Base-by-base conservation (phyloP, 140 eudicot genomes). In the Bidens hawaiensis region DNA sequence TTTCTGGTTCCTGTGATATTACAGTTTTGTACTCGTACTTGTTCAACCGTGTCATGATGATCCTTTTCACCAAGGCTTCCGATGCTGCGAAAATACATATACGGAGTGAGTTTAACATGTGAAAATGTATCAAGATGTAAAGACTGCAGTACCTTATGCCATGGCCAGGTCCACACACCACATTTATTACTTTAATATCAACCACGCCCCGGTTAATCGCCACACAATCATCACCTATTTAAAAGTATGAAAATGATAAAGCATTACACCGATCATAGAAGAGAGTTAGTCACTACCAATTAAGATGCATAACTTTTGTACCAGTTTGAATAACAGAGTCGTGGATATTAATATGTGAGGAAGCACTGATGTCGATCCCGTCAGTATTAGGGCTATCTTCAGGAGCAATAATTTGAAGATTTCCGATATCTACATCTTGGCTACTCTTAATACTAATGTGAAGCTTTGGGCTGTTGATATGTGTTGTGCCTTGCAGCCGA, bases 111-210 rank as follows among this genome's bases (percentile, higher is more conserved):
- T 38, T 17, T 21, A 15, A 6, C 31, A 13, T 9, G 4, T 34
- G 46, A 16, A n/a, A 40, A n/a, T 43, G 7, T 63, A 49, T 38
- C 40, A 43, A 25, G 5, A 12, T 34, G 11, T 5, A 51, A 26
- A 38, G 15, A 72, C 1, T 24, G 11, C 28, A 2, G 1, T 72
- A 64, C 78, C 78, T 74, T 65, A 74, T 74, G 69, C 78, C 81
- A 57, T 76, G 81, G 48, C 81, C 81, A 63, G 73, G 81, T 55
- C 81, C 77, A 30, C 81, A 76, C 1, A 15, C 18, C 51, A 76
- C 73, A 1, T 61, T 12, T 6, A 73, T 76, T 28, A 76, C 58
- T 23, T 76, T 63, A 14, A 76, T 8, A 65, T 63, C 72, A 9
- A 16, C 18, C 6, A 45, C 36, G 49, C 76, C 81, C 27, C 72